Evolutionary conservation across 495 filamentous ascomycete species (phyloP), one percentile per base, ranked within the genome.

Genomic region (Talaromyces trachyspermus): DNA sequence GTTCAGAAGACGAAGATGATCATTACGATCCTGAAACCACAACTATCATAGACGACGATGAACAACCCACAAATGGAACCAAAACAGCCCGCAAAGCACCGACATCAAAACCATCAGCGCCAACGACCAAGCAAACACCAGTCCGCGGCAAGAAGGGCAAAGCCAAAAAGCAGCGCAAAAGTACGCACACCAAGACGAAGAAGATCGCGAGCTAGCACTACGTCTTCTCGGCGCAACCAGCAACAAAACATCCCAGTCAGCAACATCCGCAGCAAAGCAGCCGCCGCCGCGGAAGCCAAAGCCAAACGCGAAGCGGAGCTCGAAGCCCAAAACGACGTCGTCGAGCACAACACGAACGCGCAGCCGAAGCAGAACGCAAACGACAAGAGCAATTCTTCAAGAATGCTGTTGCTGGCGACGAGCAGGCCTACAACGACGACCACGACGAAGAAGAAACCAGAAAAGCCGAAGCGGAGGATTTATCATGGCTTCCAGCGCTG

Each of bases 181-280:
- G 66, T 98, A 98, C 63, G 89, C 88, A 25, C 74, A 94, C 55
- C 92, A 98, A 74, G 89, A 95, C 56, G 89, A 94, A 14, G 89
- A 92, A 58, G 92, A 98, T 52, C 86, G 89, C 32, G 79, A 75
- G 26, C 73, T 90, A 1, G 89, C 89, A 46, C 81, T 95, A 58
- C 76, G 78, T 12, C 72, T 96, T 12, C 80, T 95, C 9, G 92
- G 92, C 32, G 81, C 85, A 10, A 78, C 80, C 1, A 71, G 62
- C 46, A 72, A 74, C 50, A 69, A 72, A 8, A 62, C 69, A n/a
- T n/a, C n/a, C n/a, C n/a, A n/a, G n/a, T n/a, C n/a, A n/a, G n/a
- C n/a, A n/a, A n/a, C n/a, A n/a, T n/a, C n/a, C n/a, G n/a, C n/a
- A n/a, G n/a, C 42, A 78, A 70, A 50, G 68, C 67, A 2, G 71